phyloP scores from a whole-genome alignment of 495 filamentous ascomycete genomes.

The Rhypophila decipiens region DNA sequence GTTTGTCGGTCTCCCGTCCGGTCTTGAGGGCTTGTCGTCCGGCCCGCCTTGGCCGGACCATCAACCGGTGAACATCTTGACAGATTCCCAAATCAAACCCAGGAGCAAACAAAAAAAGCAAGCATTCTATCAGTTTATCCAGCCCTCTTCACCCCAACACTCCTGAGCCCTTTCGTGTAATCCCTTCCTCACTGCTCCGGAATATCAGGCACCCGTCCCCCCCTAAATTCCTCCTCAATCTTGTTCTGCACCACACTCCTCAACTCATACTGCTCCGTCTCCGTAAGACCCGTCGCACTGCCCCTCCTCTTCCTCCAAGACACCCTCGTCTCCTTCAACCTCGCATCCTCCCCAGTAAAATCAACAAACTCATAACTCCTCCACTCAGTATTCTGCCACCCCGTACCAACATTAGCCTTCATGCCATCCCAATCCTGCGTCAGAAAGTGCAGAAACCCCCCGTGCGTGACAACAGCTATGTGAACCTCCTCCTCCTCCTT shows the following conservation, averaged over 20 bases:
- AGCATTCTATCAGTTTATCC: too few species aligned
- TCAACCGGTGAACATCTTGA: too few species aligned
- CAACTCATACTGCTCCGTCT: constrained; percentile 38
- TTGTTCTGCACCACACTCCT: constrained; percentile 20
- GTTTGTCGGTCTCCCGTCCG: too few species aligned
- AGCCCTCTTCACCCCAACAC: not conserved
- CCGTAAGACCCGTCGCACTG: constrained; percentile 38
- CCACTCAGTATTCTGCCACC: constrained; percentile 80
- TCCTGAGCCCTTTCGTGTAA: not conserved
- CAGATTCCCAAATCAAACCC: too few species aligned
- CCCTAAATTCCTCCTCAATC: constrained; percentile 23
- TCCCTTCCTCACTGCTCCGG: not conserved
- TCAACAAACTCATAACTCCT: constrained; percentile 66
- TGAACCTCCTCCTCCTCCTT: constrained; percentile 40
- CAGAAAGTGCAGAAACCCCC: constrained; percentile 56
- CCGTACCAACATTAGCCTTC: constrained; percentile 57
- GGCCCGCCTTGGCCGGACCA: too few species aligned
- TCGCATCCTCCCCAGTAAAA: constrained; percentile 45
- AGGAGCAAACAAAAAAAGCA: too few species aligned
- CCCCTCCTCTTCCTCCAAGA: constrained; percentile 50
- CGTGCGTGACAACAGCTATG: constrained; percentile 55
- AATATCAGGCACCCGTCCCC: too few species aligned
- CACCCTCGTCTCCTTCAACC: constrained; percentile 52
- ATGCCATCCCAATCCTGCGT: constrained; percentile 75
- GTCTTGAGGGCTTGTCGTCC: too few species aligned